Evolutionary conservation across 129 eudicot species (phyloP).

Genomic region (Gnaphalium uliginosum): DNA sequence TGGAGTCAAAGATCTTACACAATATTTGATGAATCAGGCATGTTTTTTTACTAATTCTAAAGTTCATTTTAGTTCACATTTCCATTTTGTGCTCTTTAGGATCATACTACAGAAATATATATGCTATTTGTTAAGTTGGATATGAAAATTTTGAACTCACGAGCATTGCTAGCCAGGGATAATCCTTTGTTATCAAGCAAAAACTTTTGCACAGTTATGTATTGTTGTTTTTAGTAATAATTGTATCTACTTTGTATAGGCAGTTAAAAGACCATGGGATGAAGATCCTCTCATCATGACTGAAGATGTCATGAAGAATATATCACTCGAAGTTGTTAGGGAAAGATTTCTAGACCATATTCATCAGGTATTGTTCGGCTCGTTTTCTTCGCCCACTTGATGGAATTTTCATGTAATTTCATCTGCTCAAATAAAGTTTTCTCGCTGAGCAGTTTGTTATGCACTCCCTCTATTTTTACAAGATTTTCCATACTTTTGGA

Average conservation of each 20-base stretch:
- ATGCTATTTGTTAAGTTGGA: neutral
- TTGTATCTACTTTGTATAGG: constrained; percentile 41
- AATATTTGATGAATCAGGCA: constrained; percentile 81
- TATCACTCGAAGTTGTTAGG: constrained; percentile 84
- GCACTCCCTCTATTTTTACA: neutral
- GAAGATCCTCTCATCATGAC: constrained; percentile 87
- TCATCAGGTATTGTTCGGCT: constrained; percentile 69
- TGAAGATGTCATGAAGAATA: constrained; percentile 93
- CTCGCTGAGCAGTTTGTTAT: neutral
- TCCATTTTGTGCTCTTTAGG: neutral
- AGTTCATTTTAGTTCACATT: neutral
- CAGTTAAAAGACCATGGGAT: constrained; percentile 94
- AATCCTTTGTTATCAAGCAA: no score
- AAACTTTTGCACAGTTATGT: neutral
- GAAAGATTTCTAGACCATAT: constrained; percentile 80
- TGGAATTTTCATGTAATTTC: neutral
- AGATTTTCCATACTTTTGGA: neutral
- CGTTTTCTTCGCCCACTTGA: constrained; percentile 16
- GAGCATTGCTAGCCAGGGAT: neutral
- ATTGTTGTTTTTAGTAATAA: neutral
- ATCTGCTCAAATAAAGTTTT: neutral
- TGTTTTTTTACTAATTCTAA: constrained; percentile 20
- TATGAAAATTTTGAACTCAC: neutral
- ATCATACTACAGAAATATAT: neutral
- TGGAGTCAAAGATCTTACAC: constrained; percentile 82